Percentiles rank a stretch among this genome's conserved stretches.
Conservation (phyloP, 306 rosid species). For the Dryas drummondii region DNA sequence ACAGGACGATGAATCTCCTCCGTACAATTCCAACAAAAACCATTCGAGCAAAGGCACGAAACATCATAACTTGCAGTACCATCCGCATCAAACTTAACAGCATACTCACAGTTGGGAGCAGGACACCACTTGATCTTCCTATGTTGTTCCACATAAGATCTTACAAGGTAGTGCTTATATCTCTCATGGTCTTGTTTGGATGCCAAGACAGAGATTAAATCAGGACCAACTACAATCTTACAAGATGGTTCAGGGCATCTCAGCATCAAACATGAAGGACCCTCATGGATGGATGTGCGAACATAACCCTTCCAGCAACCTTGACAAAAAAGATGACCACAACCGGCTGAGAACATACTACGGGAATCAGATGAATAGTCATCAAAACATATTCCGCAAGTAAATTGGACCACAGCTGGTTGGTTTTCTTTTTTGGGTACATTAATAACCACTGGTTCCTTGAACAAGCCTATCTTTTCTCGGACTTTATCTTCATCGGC, state of each 20-base stretch:
- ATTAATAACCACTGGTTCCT: not conserved
- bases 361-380: not conserved
- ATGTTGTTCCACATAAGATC: not conserved
- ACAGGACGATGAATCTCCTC: slow-evolving; percentile 15
- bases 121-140: slow-evolving; percentile 15
- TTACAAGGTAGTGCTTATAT: not conserved
- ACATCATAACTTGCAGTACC: not conserved
- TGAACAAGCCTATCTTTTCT: not conserved
- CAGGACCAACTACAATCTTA: not conserved
- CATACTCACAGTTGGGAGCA: slow-evolving; percentile 1
- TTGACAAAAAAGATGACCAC: slow-evolving; percentile 5
- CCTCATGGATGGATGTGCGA: not conserved
- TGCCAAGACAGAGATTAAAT: not conserved
- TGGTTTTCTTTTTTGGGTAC: too few species aligned
- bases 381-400: slow-evolving; percentile 14
- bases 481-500: not conserved
- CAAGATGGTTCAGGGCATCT: slow-evolving; percentile 3
- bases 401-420: not conserved
- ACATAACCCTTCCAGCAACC: slow-evolving; percentile 8
- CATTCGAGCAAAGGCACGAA: not conserved
- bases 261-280: slow-evolving; percentile 4
- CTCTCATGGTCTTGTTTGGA: not conserved
- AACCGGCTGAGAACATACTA: not conserved
- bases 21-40: slow-evolving; percentile 7
- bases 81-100: not conserved